Conservation (phyloP, 108 stramenopile species). For the Seminavis robusta region DNA sequence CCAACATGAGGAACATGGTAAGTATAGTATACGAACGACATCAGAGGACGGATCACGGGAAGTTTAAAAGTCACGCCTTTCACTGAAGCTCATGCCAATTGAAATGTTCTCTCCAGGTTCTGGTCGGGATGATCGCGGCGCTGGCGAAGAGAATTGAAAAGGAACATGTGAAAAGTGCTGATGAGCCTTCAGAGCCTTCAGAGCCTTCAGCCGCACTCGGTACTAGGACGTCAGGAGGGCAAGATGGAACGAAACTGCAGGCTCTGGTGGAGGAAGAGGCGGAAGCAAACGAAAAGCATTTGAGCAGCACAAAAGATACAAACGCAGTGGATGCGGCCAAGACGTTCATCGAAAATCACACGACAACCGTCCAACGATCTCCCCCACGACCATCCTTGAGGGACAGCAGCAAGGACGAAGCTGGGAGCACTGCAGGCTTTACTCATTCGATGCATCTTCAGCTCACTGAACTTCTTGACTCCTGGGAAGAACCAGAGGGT, state of each 20-base stretch:
- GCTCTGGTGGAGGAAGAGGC: not conserved
- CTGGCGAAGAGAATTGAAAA: constrained; percentile 7
- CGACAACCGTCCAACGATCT: not conserved
- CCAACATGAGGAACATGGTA: constrained; percentile 58
- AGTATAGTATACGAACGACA: no score
- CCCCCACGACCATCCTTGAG: not conserved
- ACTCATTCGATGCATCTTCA: constrained; percentile 5
- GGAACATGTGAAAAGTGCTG: not conserved
- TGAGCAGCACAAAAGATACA: not conserved
- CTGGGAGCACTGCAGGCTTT: constrained; percentile 5
- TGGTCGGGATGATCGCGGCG: constrained; percentile 44
- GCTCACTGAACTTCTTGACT: constrained; percentile 33
- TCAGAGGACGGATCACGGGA: no score
- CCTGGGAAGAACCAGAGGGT: constrained; percentile 57
- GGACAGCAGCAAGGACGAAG: not conserved
- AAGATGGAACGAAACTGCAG: not conserved
- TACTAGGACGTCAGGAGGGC: not conserved
- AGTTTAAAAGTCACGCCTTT: constrained; percentile 41
- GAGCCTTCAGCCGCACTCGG: no score
- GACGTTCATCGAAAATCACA: not conserved
- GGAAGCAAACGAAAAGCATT: not conserved
- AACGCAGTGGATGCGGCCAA: not conserved
- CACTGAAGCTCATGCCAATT: constrained; percentile 21
- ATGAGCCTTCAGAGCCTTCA: not conserved
- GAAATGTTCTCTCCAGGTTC: no score